Percentiles rank a stretch among this genome's conserved stretches.
Conservation (phyloP, 805 yeast species). For the Scheffersomyces ergatensis region DNA sequence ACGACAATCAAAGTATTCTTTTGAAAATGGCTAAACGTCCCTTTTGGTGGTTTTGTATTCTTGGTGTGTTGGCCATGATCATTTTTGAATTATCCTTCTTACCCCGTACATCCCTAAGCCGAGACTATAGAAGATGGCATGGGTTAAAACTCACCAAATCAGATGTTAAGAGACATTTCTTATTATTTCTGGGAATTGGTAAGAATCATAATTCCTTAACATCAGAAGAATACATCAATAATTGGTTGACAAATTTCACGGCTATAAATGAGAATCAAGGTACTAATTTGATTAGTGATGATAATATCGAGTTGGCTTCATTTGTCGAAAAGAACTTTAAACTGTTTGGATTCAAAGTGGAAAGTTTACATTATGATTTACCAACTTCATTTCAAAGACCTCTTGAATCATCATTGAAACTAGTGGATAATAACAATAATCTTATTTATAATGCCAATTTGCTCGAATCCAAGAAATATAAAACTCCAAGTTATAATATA, state of each 20-base stretch:
- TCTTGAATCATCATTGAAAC: slow-evolving; percentile 18
- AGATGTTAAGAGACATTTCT: slow-evolving; percentile 65
- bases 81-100: slow-evolving; percentile 68
- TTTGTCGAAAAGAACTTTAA: slow-evolving; percentile 26
- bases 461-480: slow-evolving; percentile 16
- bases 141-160: slow-evolving; percentile 60
- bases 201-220: slow-evolving; percentile 12
- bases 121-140: slow-evolving; percentile 78
- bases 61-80: slow-evolving; percentile 51
- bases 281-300: slow-evolving; percentile 22
- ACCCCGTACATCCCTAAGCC: slow-evolving; percentile 78
- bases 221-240: slow-evolving; percentile 23
- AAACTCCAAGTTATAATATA: slow-evolving; percentile 30
- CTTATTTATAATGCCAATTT: slow-evolving; percentile 24
- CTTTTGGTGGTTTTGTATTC: slow-evolving; percentile 20
- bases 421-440: slow-evolving; percentile 19
- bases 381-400: slow-evolving; percentile 19
- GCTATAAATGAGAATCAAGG: slow-evolving; percentile 16
- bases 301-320: slow-evolving; percentile 20
- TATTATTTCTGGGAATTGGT: slow-evolving; percentile 33
- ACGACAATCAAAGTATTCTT: slow-evolving; percentile 4
- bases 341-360: slow-evolving; percentile 23
- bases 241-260: slow-evolving; percentile 28
- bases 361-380: slow-evolving; percentile 11
- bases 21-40: slow-evolving; percentile 7